Percentiles rank a stretch among this genome's conserved stretches.
Evolutionary conservation across 2,329 filamentous ascomycete species (phyloP).

Genomic region (Ascochyta rabiei): DNA sequence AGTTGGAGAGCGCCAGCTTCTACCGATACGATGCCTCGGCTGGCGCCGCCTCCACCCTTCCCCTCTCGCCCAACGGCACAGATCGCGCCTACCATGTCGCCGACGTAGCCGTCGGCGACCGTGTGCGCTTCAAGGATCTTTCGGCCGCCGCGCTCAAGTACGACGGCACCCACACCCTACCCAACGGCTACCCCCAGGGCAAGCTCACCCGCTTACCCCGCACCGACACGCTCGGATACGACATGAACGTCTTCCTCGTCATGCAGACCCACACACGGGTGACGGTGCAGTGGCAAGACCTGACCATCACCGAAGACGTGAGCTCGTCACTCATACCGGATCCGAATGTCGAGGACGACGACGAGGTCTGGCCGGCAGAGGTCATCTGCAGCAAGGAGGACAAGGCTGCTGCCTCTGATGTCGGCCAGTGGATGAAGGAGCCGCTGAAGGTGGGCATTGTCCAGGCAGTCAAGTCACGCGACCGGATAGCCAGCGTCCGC

Average conservation of each 20-base stretch:
- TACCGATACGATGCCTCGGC: constrained; percentile 52
- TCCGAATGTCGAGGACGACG: constrained; percentile 59
- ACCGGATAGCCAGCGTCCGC: constrained; percentile 61
- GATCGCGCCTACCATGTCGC: constrained; percentile 43
- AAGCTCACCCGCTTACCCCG: constrained; percentile 54
- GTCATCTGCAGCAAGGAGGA: constrained; percentile 56
- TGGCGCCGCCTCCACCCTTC: constrained; percentile 29
- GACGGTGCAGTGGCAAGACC: constrained; percentile 65
- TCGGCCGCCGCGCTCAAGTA: constrained; percentile 60
- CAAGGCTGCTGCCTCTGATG: constrained; percentile 17
- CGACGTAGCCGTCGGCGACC: constrained; percentile 53
- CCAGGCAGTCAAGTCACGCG: constrained; percentile 61
- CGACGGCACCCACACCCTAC: constrained; percentile 40
- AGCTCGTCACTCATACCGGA: constrained; percentile 58
- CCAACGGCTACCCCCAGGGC: constrained; percentile 46
- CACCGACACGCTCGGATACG: constrained; percentile 59
- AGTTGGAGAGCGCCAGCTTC: constrained; percentile 52
- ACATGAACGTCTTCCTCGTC: constrained; percentile 64
- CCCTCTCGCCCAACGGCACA: constrained; percentile 29
- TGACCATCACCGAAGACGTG: constrained; percentile 55
- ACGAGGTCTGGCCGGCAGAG: constrained; percentile 64
- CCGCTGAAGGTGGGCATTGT: constrained; percentile 62
- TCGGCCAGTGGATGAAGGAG: constrained; percentile 42
- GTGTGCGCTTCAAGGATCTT: constrained; percentile 63
- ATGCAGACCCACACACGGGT: constrained; percentile 57